A percentile compares a stretch with the other conserved stretches of the same genome.
phyloP scores from a whole-genome alignment of 2,329 filamentous ascomycete species.

The Pseudogymnoascus sp. region DNA sequence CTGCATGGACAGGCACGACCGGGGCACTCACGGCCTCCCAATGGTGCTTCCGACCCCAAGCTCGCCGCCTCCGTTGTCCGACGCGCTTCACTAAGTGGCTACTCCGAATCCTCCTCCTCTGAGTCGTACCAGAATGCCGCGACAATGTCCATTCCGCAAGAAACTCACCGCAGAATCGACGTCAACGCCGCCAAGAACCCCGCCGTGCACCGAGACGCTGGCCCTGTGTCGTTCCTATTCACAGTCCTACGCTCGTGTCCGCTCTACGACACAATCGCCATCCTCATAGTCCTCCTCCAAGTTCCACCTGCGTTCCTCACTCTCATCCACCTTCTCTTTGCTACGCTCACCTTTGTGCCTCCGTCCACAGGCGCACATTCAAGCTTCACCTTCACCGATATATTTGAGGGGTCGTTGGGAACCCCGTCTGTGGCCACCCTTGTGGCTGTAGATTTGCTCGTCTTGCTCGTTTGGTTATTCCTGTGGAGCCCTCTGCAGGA shows the following conservation, averaged over 20 bases:
- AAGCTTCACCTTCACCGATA: slow-evolving; percentile 69
- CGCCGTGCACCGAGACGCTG: slow-evolving; percentile 61
- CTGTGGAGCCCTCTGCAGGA: slow-evolving; percentile 82
- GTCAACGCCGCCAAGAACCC: slow-evolving; percentile 61
- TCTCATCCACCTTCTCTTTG: slow-evolving; percentile 85
- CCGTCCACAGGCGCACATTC: slow-evolving; percentile 69
- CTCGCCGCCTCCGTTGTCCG: slow-evolving; percentile 30
- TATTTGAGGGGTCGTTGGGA: slow-evolving; percentile 79
- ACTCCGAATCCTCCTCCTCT: slow-evolving; percentile 47
- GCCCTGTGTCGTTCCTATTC: slow-evolving; percentile 67
- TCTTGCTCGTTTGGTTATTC: slow-evolving; percentile 78
- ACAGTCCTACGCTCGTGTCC: slow-evolving; percentile 87
- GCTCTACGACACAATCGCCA: slow-evolving; percentile 89
- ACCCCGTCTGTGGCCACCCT: slow-evolving; percentile 82
- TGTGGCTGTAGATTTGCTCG: slow-evolving; percentile 72
- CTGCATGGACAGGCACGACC: slow-evolving; percentile 28
- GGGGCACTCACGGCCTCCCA: slow-evolving; percentile 16
- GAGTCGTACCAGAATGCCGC: slow-evolving; percentile 37
- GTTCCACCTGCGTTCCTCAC: slow-evolving; percentile 82
- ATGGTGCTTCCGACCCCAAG: slow-evolving; percentile 21
- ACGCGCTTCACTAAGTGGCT: slow-evolving; percentile 42
- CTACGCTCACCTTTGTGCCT: slow-evolving; percentile 84
- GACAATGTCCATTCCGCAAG: slow-evolving; percentile 34
- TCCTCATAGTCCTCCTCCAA: slow-evolving; percentile 90
- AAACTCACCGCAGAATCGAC: slow-evolving; percentile 57